Conservation (phyloP, 371 early-diverging fungal genomes). For the Smittium culicis region DNA sequence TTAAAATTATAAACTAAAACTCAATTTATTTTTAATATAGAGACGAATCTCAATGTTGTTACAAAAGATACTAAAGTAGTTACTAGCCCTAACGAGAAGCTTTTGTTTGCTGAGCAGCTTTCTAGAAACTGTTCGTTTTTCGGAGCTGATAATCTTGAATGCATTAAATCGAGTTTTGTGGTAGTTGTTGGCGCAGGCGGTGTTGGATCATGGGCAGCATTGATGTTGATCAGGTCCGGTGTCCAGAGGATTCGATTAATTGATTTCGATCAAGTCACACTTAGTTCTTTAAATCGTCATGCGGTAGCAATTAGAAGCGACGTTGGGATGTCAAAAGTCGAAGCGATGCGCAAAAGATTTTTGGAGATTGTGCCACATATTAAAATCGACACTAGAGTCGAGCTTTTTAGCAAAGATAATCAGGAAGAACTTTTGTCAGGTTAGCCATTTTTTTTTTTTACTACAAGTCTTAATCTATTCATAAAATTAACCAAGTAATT, state of each 20-base stretch:
- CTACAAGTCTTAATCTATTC: too few species aligned
- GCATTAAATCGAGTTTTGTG: constrained; percentile 60
- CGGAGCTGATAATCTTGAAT: constrained; percentile 56
- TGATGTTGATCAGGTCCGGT: constrained; percentile 81
- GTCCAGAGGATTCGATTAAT: constrained; percentile 74
- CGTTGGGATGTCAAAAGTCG: too few species aligned
- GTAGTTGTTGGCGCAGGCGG: constrained; percentile 94
- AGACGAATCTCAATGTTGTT: constrained; percentile 15
- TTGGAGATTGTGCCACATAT: too few species aligned
- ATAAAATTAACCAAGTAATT: too few species aligned
- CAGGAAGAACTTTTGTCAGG: too few species aligned
- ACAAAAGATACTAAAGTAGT: constrained; percentile 15
- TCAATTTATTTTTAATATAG: constrained; percentile 9
- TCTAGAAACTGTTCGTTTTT: constrained; percentile 71
- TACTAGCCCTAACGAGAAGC: constrained; percentile 36
- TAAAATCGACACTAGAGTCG: too few species aligned
- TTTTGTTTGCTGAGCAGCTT: constrained; percentile 68
- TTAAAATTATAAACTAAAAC: constrained; percentile 16
- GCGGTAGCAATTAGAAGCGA: too few species aligned
- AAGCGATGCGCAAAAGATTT: too few species aligned
- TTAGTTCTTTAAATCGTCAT: constrained; percentile 82
- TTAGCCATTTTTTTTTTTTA: too few species aligned
- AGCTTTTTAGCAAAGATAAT: too few species aligned
- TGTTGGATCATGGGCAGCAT: constrained; percentile 81
- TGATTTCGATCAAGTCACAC: constrained; percentile 90